These are phyloP conservation scores for Cordyceps pruinosa DNA, from an alignment of 2,329 filamentous ascomycete species.

Conservation along the genomic window DNA sequence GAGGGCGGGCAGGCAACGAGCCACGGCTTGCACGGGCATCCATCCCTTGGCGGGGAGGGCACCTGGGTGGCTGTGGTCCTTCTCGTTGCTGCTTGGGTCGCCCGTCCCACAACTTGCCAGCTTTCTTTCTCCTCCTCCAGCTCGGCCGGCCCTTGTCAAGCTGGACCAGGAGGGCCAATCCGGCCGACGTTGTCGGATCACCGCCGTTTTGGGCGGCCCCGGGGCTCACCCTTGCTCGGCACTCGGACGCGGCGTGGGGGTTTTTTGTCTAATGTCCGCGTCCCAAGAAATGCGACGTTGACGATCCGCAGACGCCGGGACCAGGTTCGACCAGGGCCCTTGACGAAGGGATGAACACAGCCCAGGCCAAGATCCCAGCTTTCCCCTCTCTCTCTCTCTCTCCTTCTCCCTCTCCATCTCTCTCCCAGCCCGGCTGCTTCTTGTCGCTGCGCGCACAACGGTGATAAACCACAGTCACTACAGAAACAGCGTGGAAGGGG, in stretches of 20 bases:
- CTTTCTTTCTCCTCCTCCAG: neutral
- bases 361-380: no score
- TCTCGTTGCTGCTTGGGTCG: neutral
- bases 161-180: neutral
- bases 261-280: no score
- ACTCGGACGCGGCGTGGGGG: neutral
- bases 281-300: neutral
- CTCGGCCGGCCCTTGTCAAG: conserved; percentile 1
- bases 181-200: neutral
- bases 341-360: no score
- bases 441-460: no score
- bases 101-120: neutral
- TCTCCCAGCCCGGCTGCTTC: no score
- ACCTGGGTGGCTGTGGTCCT: neutral
- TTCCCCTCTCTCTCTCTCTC: neutral
- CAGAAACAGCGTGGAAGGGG: neutral
- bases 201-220: no score
- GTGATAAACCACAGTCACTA: neutral
- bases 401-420: neutral
- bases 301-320: neutral
- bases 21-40: neutral
- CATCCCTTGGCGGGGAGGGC: neutral
- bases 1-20: neutral
- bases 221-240: neutral
- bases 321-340: neutral